Conservation (phyloP, 306 rosid genomes). For the Citrullus amarus region DNA sequence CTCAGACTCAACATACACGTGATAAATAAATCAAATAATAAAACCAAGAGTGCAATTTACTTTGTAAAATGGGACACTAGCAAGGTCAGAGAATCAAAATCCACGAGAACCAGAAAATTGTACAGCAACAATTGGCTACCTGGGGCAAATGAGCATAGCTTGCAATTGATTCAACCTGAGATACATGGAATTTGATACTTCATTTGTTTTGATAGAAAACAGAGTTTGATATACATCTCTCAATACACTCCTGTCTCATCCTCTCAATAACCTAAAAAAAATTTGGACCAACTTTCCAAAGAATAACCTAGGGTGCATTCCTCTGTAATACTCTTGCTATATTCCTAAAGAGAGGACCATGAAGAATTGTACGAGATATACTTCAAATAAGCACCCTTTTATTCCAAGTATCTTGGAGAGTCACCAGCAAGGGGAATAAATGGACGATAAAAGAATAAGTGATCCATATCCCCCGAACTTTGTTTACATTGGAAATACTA, state of each 20-base stretch:
- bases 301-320: not conserved
- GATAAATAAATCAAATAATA: not conserved
- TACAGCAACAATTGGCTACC: not conserved
- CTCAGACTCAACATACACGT: not conserved
- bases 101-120: not conserved
- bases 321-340: not conserved
- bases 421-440: not conserved
- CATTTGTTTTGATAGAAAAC: not conserved
- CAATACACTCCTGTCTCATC: not conserved
- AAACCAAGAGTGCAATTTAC: not conserved
- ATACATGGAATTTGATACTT: not conserved
- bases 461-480: not conserved
- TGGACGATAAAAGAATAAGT: not conserved
- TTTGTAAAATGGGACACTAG: not conserved
- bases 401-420: not conserved
- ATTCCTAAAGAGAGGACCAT: not conserved
- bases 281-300: not conserved
- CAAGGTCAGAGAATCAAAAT: not conserved
- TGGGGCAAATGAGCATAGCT: not conserved
- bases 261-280: not conserved
- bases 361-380: not conserved
- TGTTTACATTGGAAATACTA: not conserved
- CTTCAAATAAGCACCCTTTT: not conserved
- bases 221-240: not conserved
- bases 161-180: not conserved